These are phyloP conservation scores for Tothia fuscella DNA, from an alignment of 2,329 filamentous ascomycete species.

Conservation along the genomic window DNA sequence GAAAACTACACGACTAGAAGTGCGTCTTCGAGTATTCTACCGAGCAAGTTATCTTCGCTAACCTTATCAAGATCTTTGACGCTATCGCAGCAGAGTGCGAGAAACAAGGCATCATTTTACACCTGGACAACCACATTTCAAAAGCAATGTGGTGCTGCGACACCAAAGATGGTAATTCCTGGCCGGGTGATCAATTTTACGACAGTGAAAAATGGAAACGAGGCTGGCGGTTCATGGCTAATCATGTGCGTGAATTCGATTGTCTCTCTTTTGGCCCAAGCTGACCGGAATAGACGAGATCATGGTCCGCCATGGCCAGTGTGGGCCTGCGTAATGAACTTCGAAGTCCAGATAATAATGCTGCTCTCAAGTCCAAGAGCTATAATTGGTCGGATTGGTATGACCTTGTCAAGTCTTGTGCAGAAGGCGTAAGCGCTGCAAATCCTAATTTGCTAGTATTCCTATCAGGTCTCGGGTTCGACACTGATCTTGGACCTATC, in stretches of 20 bases:
- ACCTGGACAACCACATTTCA: conserved; percentile 9
- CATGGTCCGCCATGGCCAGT: conserved; percentile 5
- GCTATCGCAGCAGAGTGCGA: conserved; percentile 6
- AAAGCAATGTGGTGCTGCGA: conserved; percentile 8
- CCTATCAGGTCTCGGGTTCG: conserved; percentile 46
- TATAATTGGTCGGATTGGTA: conserved; percentile 51
- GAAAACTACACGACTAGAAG: not conserved
- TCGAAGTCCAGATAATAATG: conserved; percentile 1
- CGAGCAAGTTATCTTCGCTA: not conserved
- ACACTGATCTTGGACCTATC: conserved; percentile 42
- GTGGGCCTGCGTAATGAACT: conserved; percentile 8
- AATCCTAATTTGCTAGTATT: conserved; percentile 45
- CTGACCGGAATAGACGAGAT: not conserved
- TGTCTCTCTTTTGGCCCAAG: not conserved
- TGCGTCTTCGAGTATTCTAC: not conserved
- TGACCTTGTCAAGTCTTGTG: conserved; percentile 35
- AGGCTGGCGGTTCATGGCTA: conserved; percentile 7
- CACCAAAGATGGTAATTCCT: conserved; percentile 2
- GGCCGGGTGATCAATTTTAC: conserved; percentile 5
- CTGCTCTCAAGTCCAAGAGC: conserved; percentile 10
- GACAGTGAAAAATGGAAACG: conserved; percentile 8
- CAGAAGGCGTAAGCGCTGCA: conserved; percentile 37
- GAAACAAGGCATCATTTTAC: conserved; percentile 4
- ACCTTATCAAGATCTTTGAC: conserved; percentile 1
- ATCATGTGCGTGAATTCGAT: conserved; percentile 1